Evolutionary conservation across 805 yeast genomes (phyloP).

Genomic region (Ogataea pilisensis): DNA sequence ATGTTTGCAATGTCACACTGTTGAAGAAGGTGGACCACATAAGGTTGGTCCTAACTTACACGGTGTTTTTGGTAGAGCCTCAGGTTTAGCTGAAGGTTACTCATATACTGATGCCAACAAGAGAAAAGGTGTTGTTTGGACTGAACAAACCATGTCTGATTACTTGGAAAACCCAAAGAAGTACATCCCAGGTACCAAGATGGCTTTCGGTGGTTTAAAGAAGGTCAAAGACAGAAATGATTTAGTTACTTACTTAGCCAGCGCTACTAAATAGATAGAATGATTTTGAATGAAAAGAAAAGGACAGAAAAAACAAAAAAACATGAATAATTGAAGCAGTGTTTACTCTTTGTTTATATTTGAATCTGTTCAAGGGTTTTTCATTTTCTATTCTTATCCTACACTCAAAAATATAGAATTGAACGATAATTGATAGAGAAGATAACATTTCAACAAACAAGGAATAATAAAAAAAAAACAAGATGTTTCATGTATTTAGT

Average conservation of each 20-base stretch:
- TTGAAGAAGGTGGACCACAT: constrained; percentile 93
- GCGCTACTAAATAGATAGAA: constrained; percentile 43
- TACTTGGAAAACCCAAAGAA: constrained; percentile 99
- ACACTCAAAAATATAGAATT: no score
- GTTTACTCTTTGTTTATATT: not conserved
- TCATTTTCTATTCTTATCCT: no score
- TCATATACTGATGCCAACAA: constrained; percentile 98
- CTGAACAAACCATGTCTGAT: constrained; percentile 82
- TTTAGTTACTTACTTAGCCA: constrained; percentile 76
- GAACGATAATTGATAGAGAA: no score
- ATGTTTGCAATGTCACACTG: constrained; percentile 98
- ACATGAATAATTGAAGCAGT: not conserved
- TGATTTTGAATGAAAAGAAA: not conserved
- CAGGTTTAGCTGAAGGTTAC: constrained; percentile 91
- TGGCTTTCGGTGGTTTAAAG: constrained; percentile 99
- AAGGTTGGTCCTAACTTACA: constrained; percentile 98
- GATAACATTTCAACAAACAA: not conserved
- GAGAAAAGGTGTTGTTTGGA: constrained; percentile 89
- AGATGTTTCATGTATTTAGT: not conserved
- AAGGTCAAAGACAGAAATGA: constrained; percentile 99
- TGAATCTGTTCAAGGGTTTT: no score
- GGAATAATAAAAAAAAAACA: not conserved
- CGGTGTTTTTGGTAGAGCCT: constrained; percentile 88
- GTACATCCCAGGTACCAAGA: constrained; percentile 99
- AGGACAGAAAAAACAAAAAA: not conserved